Percentiles rank a stretch among this genome's conserved stretches.
phyloP scores from a whole-genome alignment of 2,329 filamentous ascomycete species.

The Fusarium siculi region DNA sequence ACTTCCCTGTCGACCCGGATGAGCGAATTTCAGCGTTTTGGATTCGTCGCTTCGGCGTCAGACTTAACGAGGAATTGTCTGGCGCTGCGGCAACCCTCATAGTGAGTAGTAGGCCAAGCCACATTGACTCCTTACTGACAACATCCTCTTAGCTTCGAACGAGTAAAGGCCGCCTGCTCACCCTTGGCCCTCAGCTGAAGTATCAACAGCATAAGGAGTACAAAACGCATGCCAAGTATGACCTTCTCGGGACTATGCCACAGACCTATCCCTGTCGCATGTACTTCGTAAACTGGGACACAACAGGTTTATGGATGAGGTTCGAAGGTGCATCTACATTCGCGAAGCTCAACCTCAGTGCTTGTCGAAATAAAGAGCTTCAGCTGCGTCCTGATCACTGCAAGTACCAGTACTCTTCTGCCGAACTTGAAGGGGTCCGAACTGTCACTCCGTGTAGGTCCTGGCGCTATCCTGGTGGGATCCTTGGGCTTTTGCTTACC shows the following conservation, averaged over 20 bases:
- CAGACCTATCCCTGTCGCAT: not conserved
- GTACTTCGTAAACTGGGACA: not conserved
- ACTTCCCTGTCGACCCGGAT: not conserved
- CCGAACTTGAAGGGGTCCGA: accelerated
- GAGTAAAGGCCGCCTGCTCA: not conserved
- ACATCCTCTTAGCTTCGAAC: not conserved
- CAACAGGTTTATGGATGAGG: accelerated
- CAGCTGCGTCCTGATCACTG: accelerated
- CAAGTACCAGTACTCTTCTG: not conserved
- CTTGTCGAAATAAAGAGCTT: accelerated
- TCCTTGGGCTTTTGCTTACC: not conserved
- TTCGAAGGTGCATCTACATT: not conserved
- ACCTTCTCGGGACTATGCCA: accelerated
- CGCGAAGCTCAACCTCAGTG: accelerated
- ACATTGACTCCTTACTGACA: not conserved
- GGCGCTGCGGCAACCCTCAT: not conserved
- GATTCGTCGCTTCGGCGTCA: not conserved
- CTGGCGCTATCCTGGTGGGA: accelerated
- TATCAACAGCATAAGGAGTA: accelerated
- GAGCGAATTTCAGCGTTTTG: not conserved
- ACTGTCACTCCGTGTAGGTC: accelerated
- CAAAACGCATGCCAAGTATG: not conserved
- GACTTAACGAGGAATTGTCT: too few relatives aligned
- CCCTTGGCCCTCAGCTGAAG: not conserved
- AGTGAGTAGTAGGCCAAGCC: accelerated